Evolutionary conservation across 192 early-diverging fungal species (phyloP), one percentile per base, ranked within the genome.

Genomic region (Nowakowskiella sp.): DNA sequence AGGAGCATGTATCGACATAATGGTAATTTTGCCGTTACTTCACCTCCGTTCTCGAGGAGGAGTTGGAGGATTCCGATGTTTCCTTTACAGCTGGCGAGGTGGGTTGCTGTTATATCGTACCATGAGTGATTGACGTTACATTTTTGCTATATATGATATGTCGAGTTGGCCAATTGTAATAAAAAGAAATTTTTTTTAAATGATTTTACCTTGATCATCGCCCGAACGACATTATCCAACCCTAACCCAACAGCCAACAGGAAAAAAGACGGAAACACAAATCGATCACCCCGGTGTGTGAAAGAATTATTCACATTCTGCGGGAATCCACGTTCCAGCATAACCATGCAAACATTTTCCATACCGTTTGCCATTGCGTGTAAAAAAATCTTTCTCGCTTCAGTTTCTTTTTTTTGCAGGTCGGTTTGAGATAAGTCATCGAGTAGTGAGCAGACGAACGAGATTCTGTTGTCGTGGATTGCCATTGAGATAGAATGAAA

Each of bases 261-360:
- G 39, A 80, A 80, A 47, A 75, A 80, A 6, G 72, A 69, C 16
- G 78, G 78, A 24, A 67, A 58, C 21, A 24, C 44, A 57, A 66
- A 66, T 16, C 24, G 19, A 9, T 9, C 1, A 30, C 39, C 2
- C 6, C 6, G 5, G 53, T 22, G 5, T 4, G 6, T 8, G 42
- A 46, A 10, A 59, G 78, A 73, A 25, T 66, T 56, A 51, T 73
- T 80, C 10, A 72, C 65, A 49, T 78, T 77, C 7, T 51, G 9
- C 9, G 74, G 74, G 51, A 75, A 78, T 2, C 78, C 78, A 56
- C 78, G 77, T 25, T 78, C 78, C 39, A 78, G 19, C 58, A 80
- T 65, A 8, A 64, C 33, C 23, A 75, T 48, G 57, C 74, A 77
- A 6, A 80, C 59, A 4, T 56, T 46, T 33, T 80, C 71, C 66